Percentiles rank a stretch among this genome's conserved stretches.
phyloP scores from a whole-genome alignment of 2,329 filamentous ascomycete species.

The Hypoxylon sp. region DNA sequence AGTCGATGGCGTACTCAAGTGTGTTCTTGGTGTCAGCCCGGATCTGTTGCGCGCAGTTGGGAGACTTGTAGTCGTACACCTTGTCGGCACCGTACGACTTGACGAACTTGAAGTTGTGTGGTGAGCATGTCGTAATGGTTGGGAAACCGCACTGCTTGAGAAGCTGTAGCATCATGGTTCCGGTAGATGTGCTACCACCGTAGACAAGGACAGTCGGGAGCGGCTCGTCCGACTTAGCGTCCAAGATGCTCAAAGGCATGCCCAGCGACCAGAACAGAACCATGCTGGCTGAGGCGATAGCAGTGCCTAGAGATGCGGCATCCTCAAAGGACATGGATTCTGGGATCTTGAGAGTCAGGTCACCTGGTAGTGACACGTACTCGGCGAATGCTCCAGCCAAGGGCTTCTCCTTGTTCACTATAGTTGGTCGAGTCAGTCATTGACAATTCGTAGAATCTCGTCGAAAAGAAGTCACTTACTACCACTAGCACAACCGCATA shows the following conservation, averaged over 20 bases:
- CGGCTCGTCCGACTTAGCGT: constrained; percentile 31
- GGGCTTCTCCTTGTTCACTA: constrained; percentile 32
- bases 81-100: constrained; percentile 58
- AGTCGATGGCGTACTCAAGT: constrained; percentile 60
- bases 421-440: background rate
- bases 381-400: constrained; percentile 55
- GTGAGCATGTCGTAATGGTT: constrained; percentile 61
- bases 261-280: constrained; percentile 51
- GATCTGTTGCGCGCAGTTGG: constrained; percentile 54
- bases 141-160: constrained; percentile 45
- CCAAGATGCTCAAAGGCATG: constrained; percentile 46
- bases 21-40: constrained; percentile 55
- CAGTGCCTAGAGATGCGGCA: constrained; percentile 51
- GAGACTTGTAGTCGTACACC: constrained; percentile 60
- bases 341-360: constrained; percentile 51
- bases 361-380: constrained; percentile 51
- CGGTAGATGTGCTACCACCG: constrained; percentile 60
- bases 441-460: background rate
- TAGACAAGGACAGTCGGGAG: constrained; percentile 57
- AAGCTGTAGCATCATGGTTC: constrained; percentile 60
- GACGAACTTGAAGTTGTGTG: constrained; percentile 58
- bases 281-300: constrained; percentile 50
- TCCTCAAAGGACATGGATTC: constrained; percentile 50
- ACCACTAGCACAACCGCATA: constrained; percentile 49
- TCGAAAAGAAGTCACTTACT: constrained; percentile 3